phyloP scores from a whole-genome alignment of 306 rosid species.

The Sindora glabra region DNA sequence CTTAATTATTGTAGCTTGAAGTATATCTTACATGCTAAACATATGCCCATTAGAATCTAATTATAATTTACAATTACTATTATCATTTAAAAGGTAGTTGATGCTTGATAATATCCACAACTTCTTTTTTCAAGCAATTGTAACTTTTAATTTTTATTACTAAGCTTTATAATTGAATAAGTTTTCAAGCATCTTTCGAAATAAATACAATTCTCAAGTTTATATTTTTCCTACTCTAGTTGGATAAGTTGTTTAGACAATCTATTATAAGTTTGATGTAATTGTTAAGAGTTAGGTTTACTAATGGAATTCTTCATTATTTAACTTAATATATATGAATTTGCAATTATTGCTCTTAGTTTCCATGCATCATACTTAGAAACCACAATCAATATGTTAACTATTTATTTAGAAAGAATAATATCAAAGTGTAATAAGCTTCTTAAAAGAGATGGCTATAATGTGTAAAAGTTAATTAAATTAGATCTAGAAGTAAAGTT shows the following conservation, averaged over 20 bases:
- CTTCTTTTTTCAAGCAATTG: no score
- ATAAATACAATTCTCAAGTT: not conserved
- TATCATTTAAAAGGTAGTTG: no score
- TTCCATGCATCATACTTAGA: constrained; percentile 82
- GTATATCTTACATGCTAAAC: no score
- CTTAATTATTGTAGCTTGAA: no score
- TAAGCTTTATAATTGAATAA: not conserved
- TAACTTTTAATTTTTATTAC: not conserved
- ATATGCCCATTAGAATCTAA: no score
- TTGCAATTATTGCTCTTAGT: constrained; percentile 85
- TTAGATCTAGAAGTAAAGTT: constrained; percentile 96
- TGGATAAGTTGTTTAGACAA: not conserved
- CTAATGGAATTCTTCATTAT: not conserved
- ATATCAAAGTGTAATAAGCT: constrained; percentile 57
- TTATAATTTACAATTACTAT: no score
- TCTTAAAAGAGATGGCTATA: constrained; percentile 38
- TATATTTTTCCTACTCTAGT: not conserved
- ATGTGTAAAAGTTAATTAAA: constrained; percentile 40
- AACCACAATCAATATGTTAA: constrained; percentile 75
- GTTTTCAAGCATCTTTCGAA: constrained; percentile 8
- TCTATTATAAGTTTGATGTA: not conserved
- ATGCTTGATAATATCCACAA: no score
- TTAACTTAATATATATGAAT: constrained; percentile 17
- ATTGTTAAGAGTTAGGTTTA: not conserved
- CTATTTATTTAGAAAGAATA: constrained; percentile 68